Percentiles rank a stretch among this genome's conserved stretches.
These are phyloP conservation scores for Suillus occidentalis DNA, from an alignment of 768 basidiomycete genomes.

Conservation along the genomic window DNA sequence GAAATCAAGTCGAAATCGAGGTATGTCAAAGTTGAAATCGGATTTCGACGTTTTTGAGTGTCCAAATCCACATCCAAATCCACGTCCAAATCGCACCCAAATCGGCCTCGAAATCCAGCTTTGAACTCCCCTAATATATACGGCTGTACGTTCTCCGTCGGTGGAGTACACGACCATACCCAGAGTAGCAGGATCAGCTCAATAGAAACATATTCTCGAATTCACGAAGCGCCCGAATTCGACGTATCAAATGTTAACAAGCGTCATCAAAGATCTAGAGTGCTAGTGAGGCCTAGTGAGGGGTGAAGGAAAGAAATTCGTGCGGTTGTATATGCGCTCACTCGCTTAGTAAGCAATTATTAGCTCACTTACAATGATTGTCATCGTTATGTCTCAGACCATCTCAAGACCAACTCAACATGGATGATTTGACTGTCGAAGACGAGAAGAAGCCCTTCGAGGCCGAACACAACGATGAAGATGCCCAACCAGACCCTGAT, in stretches of 20 bases:
- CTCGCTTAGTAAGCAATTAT: background rate
- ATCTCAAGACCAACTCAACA: conserved; percentile 7
- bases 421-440: conserved; percentile 39
- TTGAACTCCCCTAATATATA: background rate
- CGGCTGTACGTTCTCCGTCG: too few relatives aligned
- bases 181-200: too few relatives aligned
- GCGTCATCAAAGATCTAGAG: background rate
- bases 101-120: background rate
- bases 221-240: too few relatives aligned
- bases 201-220: too few relatives aligned
- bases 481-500: conserved; percentile 73
- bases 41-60: background rate
- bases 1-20: too few relatives aligned
- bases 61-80: background rate
- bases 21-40: background rate
- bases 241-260: too few relatives aligned
- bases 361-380: background rate
- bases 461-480: conserved; percentile 55
- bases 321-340: too few relatives aligned
- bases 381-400: background rate
- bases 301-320: background rate
- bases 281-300: too few relatives aligned
- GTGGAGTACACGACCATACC: too few relatives aligned
- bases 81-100: background rate
- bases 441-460: conserved; percentile 80